Evolutionary conservation across 306 rosid species (phyloP), one percentile per base, ranked within the genome.

Genomic region (Acacia acuminata): DNA sequence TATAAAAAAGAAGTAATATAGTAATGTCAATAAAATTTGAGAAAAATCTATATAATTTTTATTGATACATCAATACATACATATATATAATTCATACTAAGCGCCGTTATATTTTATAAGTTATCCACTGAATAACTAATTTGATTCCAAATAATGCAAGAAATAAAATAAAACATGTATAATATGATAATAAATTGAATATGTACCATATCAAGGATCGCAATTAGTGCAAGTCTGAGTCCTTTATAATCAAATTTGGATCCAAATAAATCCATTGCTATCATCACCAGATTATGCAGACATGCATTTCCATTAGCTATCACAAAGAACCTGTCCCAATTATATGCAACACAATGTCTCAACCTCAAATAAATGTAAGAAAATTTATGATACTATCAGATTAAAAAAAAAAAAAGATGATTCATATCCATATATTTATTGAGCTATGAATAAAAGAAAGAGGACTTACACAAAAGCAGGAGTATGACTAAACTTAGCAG

Each of bases 391-490:
- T 17, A 17, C 63, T 8, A 55, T 15, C 55, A 51, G 40, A 36
- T 36, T 36, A 51, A 5, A 16, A 16, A 51, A 16, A 16, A 5
- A 36, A 36, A 55, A 17, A 53, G 61, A 55, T 55, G 24, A 19
- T 53, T 53, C n/a, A 53, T 53, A 4, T 48, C 55, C 17, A 51
- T 17, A 16, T n/a, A 56, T 56, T n/a, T n/a, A n/a, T 20, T 20
- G 24, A 53, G 22, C 9, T 71, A 38, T 36, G 20, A 10, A 38
- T 16, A 19, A 66, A 72, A 56, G 38, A 80, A 11, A 61, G 36
- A 11, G 79, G 66, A 85, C 92, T 82, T 81, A 96, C 99, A 96
- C 90, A 86, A 91, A 91, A 43, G 98, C 99, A 40, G 99, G 99
- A 64, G 84, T 91, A 76, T 96, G 94, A 3, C 78, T 85, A 73